Evolutionary conservation across 1,284 basidiomycete species (phyloP).

Genomic region (Caloboletus firmus): DNA sequence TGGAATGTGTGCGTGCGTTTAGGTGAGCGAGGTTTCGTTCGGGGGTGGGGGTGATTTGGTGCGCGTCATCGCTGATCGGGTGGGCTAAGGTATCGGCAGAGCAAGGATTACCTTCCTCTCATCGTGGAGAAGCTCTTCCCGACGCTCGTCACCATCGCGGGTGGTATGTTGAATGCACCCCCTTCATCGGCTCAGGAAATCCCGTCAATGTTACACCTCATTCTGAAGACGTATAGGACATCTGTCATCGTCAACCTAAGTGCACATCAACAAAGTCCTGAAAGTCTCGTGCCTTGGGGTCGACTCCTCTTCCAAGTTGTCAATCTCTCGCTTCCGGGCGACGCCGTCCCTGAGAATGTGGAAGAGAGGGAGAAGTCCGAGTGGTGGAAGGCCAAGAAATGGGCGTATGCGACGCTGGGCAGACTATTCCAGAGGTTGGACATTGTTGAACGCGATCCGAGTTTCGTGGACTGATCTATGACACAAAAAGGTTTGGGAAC

Average conservation of each 20-base stretch:
- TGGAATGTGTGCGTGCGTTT: conserved; percentile 77
- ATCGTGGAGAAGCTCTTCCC: conserved; percentile 70
- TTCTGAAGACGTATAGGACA: conserved; percentile 81
- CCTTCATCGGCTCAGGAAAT: conserved; percentile 63
- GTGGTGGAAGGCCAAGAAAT: conserved; percentile 91
- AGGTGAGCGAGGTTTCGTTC: conserved; percentile 37
- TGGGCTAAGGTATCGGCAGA: conserved; percentile 64
- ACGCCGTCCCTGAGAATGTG: conserved; percentile 65
- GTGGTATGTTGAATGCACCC: conserved; percentile 61
- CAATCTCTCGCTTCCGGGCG: conserved; percentile 63
- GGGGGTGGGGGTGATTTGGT: too few relatives aligned
- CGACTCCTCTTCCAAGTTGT: conserved; percentile 77
- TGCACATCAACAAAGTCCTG: conserved; percentile 68
- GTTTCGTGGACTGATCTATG: conserved; percentile 6
- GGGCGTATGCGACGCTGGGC: conserved; percentile 77
- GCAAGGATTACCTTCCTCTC: conserved; percentile 54
- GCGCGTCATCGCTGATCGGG: conserved; percentile 29
- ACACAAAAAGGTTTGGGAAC: conserved; percentile 64
- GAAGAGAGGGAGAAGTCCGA: conserved; percentile 75
- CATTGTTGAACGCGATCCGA: not conserved
- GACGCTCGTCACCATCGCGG: conserved; percentile 67
- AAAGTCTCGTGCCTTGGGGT: conserved; percentile 82
- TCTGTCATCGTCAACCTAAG: conserved; percentile 73
- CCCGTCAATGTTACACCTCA: conserved; percentile 76
- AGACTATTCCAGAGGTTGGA: conserved; percentile 70